Percentiles rank a stretch among this genome's conserved stretches.
phyloP scores from a whole-genome alignment of 495 filamentous ascomycete genomes.

The Xylaria flabelliformis region DNA sequence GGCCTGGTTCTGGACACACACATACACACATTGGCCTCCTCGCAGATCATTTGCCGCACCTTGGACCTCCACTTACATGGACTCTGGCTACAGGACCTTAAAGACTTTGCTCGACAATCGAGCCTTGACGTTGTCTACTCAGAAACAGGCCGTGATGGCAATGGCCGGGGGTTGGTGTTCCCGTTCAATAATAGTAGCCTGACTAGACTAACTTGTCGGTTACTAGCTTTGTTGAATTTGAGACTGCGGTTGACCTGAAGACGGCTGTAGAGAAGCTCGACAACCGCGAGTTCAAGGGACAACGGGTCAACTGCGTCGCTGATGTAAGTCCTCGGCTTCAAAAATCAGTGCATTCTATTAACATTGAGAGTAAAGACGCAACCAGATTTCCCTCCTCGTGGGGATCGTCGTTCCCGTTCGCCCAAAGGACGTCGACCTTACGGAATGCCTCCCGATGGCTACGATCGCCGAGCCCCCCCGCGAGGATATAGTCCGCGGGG shows the following conservation, averaged over 20 bases:
- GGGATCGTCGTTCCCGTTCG: slow-evolving; percentile 77
- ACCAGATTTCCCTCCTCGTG: slow-evolving; percentile 68
- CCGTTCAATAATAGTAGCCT: not conserved
- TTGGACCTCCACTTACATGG: slow-evolving; percentile 60
- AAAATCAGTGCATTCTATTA: slow-evolving; percentile 33
- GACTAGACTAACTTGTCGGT: slow-evolving; percentile 18
- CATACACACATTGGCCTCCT: slow-evolving; percentile 46
- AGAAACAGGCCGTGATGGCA: slow-evolving; percentile 90
- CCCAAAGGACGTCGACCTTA: slow-evolving; percentile 67
- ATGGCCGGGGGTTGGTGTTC: slow-evolving; percentile 84
- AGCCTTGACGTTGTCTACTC: slow-evolving; percentile 98
- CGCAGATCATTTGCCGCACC: slow-evolving; percentile 47
- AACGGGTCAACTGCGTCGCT: slow-evolving; percentile 78
- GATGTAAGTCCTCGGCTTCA: slow-evolving; percentile 67
- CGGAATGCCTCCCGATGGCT: slow-evolving; percentile 68
- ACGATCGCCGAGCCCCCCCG: slow-evolving; percentile 78
- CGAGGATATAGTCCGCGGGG: slow-evolving; percentile 78
- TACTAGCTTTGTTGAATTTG: slow-evolving; percentile 93
- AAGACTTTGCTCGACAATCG: slow-evolving; percentile 98
- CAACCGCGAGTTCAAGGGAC: slow-evolving; percentile 86
- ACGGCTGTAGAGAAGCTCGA: slow-evolving; percentile 93
- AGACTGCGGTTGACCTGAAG: slow-evolving; percentile 87
- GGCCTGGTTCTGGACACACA: slow-evolving; percentile 51
- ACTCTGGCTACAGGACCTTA: slow-evolving; percentile 86
- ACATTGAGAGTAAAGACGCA: slow-evolving; percentile 47